These are phyloP conservation scores for Verticillium zaregamsianum DNA, from an alignment of 2,329 filamentous ascomycete genomes.

Conservation along the genomic window DNA sequence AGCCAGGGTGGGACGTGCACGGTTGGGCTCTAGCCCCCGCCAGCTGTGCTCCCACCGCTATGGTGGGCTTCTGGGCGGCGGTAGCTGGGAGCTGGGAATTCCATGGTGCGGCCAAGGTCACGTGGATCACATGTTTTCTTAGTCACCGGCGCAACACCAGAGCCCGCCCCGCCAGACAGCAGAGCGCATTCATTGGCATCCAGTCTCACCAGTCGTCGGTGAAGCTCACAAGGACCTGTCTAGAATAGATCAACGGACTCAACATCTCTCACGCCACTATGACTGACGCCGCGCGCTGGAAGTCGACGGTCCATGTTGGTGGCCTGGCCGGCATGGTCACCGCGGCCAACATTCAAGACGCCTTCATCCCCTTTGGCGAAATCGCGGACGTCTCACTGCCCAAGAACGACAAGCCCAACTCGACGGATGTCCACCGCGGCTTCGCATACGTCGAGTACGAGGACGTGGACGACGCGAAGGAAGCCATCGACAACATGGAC, in stretches of 20 bases:
- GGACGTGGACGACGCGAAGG: slow-evolving; percentile 76
- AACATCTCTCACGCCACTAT: slow-evolving; percentile 39
- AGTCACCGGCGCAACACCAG: background rate
- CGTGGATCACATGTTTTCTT: background rate
- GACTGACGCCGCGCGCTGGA: slow-evolving; percentile 79
- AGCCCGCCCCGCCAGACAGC: background rate
- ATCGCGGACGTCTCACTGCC: slow-evolving; percentile 88
- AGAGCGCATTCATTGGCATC: slow-evolving; percentile 1
- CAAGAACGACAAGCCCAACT: slow-evolving; percentile 77
- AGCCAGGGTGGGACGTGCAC: background rate
- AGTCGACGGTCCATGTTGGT: slow-evolving; percentile 88
- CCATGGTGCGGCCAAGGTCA: background rate
- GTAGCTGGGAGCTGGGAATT: background rate
- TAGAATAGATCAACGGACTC: background rate
- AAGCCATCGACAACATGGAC: slow-evolving; percentile 99
- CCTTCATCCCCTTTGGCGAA: slow-evolving; percentile 95
- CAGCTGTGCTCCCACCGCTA: background rate
- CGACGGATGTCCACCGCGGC: slow-evolving; percentile 76
- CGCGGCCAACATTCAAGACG: slow-evolving; percentile 71
- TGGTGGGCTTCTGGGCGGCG: background rate
- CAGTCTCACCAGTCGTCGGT: slow-evolving; percentile 3
- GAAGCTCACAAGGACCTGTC: background rate
- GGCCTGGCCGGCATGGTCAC: slow-evolving; percentile 80
- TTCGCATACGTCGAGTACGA: slow-evolving; percentile 98
- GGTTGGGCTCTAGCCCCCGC: background rate